Base-by-base conservation (phyloP, 192 early-diverging fungal genomes). In the Coemansia sp. region DNA sequence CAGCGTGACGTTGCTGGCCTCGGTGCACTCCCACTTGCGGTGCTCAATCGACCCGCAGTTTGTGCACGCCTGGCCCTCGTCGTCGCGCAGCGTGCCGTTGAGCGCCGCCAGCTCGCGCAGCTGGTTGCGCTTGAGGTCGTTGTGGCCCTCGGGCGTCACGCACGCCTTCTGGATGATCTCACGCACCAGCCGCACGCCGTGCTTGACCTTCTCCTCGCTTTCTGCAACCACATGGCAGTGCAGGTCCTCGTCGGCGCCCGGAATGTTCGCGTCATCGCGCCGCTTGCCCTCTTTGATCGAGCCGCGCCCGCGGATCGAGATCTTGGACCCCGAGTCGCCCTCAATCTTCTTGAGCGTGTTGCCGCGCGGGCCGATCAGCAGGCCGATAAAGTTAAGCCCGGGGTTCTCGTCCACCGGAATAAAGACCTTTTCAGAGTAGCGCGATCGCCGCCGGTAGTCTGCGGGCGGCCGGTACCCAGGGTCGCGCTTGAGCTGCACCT, bases 291-390 rank as follows among this genome's bases (percentile, higher is more conserved):
- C 97, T 76, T 98, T 98, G 51, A 97, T 91, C 8, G 93, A 95
- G 11, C 97, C 97, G 38, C 86, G 84, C 32, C 97, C 97, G 50
- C 97, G 90, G 70, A 98, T 98, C 66, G 90, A 92, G 58, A 98
- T 95, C 65, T 97, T 97, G 35, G 91, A 88, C 0, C 95, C 95
- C 10, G 93, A 93, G 12, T 95, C 94, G 1, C 88, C 62, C 67
- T 97, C 94, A 83, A 98, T 94, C 64, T 93, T 92, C 63, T 97
- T 97, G 29, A 98, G 76, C 6, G 97, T 97, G 50, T 95, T 92
- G 53, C 97, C 97, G 51, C 97, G 94, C 21, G 97, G 97, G 14
- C 95, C 95, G 64, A 97, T 93, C 56, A 98, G 80, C 30, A 94
- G 83, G 28, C 97, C 97, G 70, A 98, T 97, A 75, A 98, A 98